A percentile compares a stretch with the other conserved stretches of the same genome.
These are phyloP conservation scores for Ophiostoma quercus DNA, from an alignment of 2,329 filamentous ascomycete species.

Conservation along the genomic window DNA sequence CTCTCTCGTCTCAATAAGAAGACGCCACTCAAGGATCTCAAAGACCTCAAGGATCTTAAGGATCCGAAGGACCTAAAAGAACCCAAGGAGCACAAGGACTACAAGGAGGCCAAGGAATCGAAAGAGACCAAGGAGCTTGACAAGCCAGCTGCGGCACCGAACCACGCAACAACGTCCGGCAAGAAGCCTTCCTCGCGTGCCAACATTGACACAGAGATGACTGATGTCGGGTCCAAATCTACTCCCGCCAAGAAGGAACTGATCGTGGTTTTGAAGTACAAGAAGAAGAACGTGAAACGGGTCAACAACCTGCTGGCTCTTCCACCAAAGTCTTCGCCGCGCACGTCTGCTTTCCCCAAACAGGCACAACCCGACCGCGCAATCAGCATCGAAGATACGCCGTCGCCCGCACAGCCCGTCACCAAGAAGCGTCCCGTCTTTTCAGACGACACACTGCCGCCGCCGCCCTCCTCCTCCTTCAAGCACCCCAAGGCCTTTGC, in stretches of 20 bases:
- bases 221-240: constrained; percentile 7
- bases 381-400: constrained; percentile 40
- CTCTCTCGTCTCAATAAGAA: constrained; percentile 38
- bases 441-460: constrained; percentile 32
- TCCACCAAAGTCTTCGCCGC: constrained; percentile 37
- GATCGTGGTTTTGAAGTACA: constrained; percentile 47
- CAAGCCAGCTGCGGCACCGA: neutral
- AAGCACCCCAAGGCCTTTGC: constrained; percentile 32
- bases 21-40: constrained; percentile 28
- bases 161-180: constrained; percentile 25
- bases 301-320: constrained; percentile 46
- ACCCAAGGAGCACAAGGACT: neutral
- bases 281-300: constrained; percentile 42
- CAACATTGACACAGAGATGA: constrained; percentile 12
- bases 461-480: constrained; percentile 29
- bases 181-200: constrained; percentile 35
- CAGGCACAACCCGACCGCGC: constrained; percentile 36
- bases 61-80: neutral
- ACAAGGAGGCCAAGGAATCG: neutral
- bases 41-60: constrained; percentile 25
- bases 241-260: constrained; percentile 26
- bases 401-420: constrained; percentile 33
- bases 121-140: too few species aligned
- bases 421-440: constrained; percentile 48
- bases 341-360: constrained; percentile 33